phyloP scores from a whole-genome alignment of 805 yeast species.

The Jamesozyma spencerorum region DNA sequence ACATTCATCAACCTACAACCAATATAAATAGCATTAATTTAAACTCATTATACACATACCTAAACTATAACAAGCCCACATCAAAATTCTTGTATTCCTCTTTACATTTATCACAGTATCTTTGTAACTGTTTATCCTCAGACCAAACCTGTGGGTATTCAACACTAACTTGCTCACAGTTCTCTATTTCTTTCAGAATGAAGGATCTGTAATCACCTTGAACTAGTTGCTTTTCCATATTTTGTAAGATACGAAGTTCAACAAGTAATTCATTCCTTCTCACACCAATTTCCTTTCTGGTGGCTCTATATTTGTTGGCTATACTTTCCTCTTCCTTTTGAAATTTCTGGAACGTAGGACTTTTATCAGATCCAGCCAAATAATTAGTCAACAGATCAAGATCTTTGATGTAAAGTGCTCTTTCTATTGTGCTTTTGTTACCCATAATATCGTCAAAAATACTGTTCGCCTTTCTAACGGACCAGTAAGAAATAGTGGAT shows the following conservation, averaged over 20 bases:
- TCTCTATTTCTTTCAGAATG: conserved; percentile 48
- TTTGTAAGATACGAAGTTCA: conserved; percentile 54
- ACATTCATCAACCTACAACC: too few relatives aligned
- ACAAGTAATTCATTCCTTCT: conserved; percentile 66
- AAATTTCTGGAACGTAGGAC: conserved; percentile 31
- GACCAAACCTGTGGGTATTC: conserved; percentile 20
- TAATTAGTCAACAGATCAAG: conserved; percentile 36
- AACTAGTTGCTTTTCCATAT: conserved; percentile 53
- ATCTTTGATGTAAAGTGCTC: conserved; percentile 58
- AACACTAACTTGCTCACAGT: conserved; percentile 40
- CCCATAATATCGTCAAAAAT: conserved; percentile 21
- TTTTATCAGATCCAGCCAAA: conserved; percentile 26
- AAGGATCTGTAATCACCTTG: conserved; percentile 63
- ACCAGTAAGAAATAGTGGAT: conserved; percentile 51
- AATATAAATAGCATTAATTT: too few relatives aligned
- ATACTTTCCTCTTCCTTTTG: conserved; percentile 8
- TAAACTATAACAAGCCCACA: background rate
- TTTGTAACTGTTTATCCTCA: conserved; percentile 19
- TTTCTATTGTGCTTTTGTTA: conserved; percentile 34
- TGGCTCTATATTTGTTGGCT: conserved; percentile 20
- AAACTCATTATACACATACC: too few relatives aligned
- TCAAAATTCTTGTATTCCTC: conserved; percentile 21
- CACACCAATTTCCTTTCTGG: conserved; percentile 48
- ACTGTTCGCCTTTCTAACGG: conserved; percentile 39
- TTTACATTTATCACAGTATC: conserved; percentile 30